Conservation (phyloP, 139 green algal species). For the Nannochloris sp. region DNA sequence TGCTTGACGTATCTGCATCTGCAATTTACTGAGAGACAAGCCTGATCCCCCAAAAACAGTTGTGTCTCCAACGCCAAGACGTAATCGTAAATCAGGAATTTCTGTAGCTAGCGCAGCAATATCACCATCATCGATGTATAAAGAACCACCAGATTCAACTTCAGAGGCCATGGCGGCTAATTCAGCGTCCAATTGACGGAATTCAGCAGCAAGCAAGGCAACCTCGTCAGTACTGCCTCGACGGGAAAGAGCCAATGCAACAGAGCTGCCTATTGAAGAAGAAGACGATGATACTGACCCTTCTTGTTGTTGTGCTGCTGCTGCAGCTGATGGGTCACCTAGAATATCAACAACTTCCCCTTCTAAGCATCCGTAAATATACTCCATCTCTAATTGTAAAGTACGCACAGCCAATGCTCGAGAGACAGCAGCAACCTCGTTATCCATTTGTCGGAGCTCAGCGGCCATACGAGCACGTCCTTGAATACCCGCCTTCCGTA, state of each 20-base stretch:
- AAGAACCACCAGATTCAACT: slow-evolving; percentile 34
- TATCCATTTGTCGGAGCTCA: slow-evolving; percentile 71
- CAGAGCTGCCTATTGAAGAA: slow-evolving; percentile 2
- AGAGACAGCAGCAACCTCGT: slow-evolving; percentile 48
- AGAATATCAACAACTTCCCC: slow-evolving; percentile 77
- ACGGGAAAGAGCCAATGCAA: slow-evolving; percentile 25
- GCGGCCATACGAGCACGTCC: slow-evolving; percentile 53
- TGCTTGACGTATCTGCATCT: slow-evolving; percentile 47
- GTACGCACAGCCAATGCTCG: slow-evolving; percentile 43
- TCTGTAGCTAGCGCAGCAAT: slow-evolving; percentile 72
- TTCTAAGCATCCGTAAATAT: slow-evolving; percentile 74
- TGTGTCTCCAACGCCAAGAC: slow-evolving; percentile 67
- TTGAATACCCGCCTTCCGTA: slow-evolving; percentile 57
- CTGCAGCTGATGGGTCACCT: slow-evolving; percentile 2
- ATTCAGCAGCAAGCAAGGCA: slow-evolving; percentile 83
- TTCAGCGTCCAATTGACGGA: slow-evolving; percentile 69
- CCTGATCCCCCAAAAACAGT: slow-evolving; percentile 61
- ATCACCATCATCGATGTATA: slow-evolving; percentile 47
- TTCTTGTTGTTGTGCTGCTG: background rate
- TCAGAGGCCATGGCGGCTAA: slow-evolving; percentile 45
- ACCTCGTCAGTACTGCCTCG: slow-evolving; percentile 65
- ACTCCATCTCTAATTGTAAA: slow-evolving; percentile 90
- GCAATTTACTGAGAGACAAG: slow-evolving; percentile 49
- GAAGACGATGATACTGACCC: background rate
- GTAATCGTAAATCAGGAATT: slow-evolving; percentile 77